Percentiles rank a stretch among this genome's conserved stretches.
Evolutionary conservation across 208 protist species (phyloP).

Genomic region (Leishmania mexicana): DNA sequence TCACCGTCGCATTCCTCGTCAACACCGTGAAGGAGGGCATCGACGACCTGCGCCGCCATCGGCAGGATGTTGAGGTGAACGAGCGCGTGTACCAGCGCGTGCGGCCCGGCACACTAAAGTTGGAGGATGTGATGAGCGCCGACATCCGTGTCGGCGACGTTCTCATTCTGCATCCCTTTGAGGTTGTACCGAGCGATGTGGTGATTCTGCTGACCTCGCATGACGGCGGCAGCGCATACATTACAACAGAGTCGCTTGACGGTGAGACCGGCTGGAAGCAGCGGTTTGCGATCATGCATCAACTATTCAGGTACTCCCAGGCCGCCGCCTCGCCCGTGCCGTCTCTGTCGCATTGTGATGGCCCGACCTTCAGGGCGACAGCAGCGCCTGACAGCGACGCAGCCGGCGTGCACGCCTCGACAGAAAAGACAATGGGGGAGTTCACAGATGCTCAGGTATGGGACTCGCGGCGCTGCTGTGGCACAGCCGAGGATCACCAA

Average conservation of each 20-base stretch:
- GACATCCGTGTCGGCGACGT: constrained; percentile 84
- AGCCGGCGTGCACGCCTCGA: not conserved
- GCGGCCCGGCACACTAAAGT: constrained; percentile 31
- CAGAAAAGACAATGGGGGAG: not conserved
- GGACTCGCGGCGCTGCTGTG: constrained; percentile 3
- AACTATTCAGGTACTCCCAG: constrained; percentile 34
- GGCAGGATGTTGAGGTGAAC: constrained; percentile 70
- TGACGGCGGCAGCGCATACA: constrained; percentile 63
- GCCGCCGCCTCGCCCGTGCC: constrained; percentile 3
- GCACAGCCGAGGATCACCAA: constrained; percentile 24
- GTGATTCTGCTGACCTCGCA: constrained; percentile 78
- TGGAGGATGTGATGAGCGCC: constrained; percentile 50
- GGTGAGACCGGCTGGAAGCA: constrained; percentile 90
- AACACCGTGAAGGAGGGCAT: constrained; percentile 93
- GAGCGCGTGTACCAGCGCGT: constrained; percentile 55
- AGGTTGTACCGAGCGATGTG: constrained; percentile 90
- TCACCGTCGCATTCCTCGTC: constrained; percentile 89
- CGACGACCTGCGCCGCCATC: constrained; percentile 87
- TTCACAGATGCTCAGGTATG: not conserved
- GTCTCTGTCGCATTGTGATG: not conserved
- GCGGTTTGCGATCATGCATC: constrained; percentile 53
- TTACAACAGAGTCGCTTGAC: constrained; percentile 93
- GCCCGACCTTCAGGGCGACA: not conserved
- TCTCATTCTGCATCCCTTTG: constrained; percentile 61
- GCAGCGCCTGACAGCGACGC: not conserved